phyloP scores from a whole-genome alignment of 306 rosid genomes.

The Urtica urens region DNA sequence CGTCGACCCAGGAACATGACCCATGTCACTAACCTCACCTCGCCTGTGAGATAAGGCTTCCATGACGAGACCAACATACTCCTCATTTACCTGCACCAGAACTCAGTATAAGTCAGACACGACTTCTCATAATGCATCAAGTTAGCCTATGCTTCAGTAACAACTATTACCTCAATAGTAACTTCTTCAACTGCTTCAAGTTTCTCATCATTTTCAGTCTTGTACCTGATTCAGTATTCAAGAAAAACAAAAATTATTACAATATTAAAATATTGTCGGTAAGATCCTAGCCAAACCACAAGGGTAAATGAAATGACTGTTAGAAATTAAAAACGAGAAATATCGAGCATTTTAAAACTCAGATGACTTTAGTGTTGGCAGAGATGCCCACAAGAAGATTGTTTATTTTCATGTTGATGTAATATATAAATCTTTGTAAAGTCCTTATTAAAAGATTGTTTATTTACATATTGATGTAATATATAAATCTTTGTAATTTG shows the following conservation, averaged over 20 bases:
- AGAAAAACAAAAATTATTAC: too few relatives aligned
- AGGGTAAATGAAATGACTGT: constrained; percentile 5
- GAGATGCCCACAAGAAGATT: too few relatives aligned
- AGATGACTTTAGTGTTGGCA: too few relatives aligned
- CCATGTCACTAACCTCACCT: constrained; percentile 87
- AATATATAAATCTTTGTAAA: too few relatives aligned
- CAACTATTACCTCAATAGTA: constrained; percentile 63
- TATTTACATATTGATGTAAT: too few relatives aligned
- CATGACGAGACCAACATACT: constrained; percentile 92
- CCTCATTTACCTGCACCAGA: constrained; percentile 74
- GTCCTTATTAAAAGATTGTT: too few relatives aligned
- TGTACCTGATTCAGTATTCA: constrained; percentile 81
- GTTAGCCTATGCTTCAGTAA: background rate
- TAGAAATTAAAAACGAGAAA: constrained; percentile 1
- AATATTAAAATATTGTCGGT: too few relatives aligned
- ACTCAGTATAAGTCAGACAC: constrained; percentile 10
- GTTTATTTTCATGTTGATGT: too few relatives aligned
- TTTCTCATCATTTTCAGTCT: constrained; percentile 55
- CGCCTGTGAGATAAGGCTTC: constrained; percentile 94
- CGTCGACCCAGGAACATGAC: constrained; percentile 81
- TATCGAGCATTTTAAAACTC: constrained; percentile 41
- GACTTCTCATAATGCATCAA: too few relatives aligned
- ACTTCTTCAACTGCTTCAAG: constrained; percentile 98
- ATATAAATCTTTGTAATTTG: too few relatives aligned
- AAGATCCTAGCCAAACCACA: too few relatives aligned